Conservation (phyloP, 1,284 basidiomycete genomes). For the Trichosporon inkin region DNA sequence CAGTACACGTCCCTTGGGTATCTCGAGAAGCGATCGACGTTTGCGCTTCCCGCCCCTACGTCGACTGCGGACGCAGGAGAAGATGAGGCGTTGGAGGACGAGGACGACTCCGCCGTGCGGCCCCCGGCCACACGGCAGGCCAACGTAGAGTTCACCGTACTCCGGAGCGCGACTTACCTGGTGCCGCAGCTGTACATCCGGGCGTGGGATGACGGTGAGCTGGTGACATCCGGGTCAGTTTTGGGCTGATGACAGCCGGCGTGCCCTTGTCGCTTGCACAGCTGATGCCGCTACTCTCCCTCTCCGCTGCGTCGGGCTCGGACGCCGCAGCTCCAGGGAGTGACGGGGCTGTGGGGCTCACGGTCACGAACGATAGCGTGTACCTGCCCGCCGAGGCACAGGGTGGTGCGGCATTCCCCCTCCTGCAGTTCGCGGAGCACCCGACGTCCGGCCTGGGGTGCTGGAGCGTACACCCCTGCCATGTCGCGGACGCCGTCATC, state of each 20-base stretch:
- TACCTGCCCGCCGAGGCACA: conserved; percentile 17
- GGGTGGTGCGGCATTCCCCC: conserved; percentile 26
- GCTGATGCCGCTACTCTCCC: conserved; percentile 14
- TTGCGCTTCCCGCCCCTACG: not conserved
- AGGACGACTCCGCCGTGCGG: conserved; percentile 17
- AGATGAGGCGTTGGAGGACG: conserved; percentile 10
- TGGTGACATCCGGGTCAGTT: too few relatives aligned
- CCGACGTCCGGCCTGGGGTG: conserved; percentile 30
- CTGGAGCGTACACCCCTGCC: conserved; percentile 38
- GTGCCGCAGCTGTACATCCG: conserved; percentile 35
- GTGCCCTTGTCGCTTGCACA: conserved; percentile 23
- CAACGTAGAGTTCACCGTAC: conserved; percentile 28
- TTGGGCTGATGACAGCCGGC: conserved; percentile 23
- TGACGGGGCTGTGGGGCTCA: not conserved
- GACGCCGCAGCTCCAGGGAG: not conserved
- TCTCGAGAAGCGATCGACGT: conserved; percentile 20
- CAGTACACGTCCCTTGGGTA: conserved; percentile 22
- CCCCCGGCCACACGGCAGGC: not conserved
- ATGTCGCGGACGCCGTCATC: conserved; percentile 28
- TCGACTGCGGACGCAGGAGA: not conserved
- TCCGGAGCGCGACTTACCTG: conserved; percentile 32
- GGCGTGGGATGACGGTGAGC: conserved; percentile 38
- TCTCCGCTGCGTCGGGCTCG: not conserved
- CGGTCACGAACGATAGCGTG: conserved; percentile 16
- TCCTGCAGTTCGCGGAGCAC: conserved; percentile 35